Percentiles rank a stretch among this genome's conserved stretches.
phyloP scores from a whole-genome alignment of 345 rosid genomes.

The Acer campestre region DNA sequence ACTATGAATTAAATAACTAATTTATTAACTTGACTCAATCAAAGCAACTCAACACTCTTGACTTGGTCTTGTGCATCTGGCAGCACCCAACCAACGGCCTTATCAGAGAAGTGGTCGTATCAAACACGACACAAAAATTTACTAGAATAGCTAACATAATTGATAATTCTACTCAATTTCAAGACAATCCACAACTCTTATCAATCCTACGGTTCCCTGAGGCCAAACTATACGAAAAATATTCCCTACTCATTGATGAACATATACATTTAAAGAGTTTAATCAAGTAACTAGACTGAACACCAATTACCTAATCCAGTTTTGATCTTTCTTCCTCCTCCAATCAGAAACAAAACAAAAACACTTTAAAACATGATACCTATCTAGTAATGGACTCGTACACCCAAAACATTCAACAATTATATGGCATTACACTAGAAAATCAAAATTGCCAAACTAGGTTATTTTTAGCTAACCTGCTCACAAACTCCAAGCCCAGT shows the following conservation, averaged over 20 bases:
- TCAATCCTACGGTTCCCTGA: not conserved
- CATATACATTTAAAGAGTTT: not conserved
- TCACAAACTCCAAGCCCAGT: constrained; percentile 78
- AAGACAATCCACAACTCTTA: not conserved
- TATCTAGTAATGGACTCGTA: not conserved
- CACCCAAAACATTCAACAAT: not conserved
- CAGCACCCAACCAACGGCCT: too few relatives aligned
- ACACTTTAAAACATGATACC: too few relatives aligned
- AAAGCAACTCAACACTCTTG: too few relatives aligned
- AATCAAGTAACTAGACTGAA: not conserved
- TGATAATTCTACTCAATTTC: not conserved
- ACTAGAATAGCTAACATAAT: not conserved
- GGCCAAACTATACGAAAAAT: not conserved
- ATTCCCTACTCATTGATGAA: not conserved
- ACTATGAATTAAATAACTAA: too few relatives aligned
- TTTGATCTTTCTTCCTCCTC: not conserved
- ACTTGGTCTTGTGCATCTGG: too few relatives aligned
- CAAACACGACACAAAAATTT: not conserved
- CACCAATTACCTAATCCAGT: not conserved
- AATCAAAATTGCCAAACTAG: not conserved
- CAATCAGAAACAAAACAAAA: too few relatives aligned
- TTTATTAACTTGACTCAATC: too few relatives aligned
- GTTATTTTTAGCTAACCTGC: constrained; percentile 50
- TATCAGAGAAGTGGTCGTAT: too few relatives aligned
- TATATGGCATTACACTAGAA: not conserved